Percentiles rank a stretch among this genome's conserved stretches.
These are phyloP conservation scores for Dactylellina haptotyla DNA, from an alignment of 2,329 filamentous ascomycete species.

Conservation along the genomic window DNA sequence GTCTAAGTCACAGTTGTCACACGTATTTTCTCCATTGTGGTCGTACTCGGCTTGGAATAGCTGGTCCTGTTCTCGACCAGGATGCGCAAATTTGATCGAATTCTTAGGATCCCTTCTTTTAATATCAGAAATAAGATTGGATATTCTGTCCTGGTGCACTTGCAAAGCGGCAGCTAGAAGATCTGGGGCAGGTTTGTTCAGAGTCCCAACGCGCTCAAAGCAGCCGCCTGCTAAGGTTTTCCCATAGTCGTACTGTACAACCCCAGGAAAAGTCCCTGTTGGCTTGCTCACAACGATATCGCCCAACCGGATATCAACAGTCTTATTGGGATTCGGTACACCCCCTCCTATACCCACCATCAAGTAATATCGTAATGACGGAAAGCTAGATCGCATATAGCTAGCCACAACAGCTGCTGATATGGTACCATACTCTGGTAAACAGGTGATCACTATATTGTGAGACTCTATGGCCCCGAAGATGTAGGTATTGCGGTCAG, in stretches of 20 bases:
- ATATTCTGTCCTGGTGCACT: constrained; percentile 3
- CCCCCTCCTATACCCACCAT: constrained; percentile 45
- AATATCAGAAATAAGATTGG: not conserved
- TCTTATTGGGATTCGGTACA: constrained; percentile 2
- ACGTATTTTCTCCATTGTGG: constrained; percentile 1
- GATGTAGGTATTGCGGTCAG: constrained; percentile 19
- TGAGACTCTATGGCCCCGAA: constrained; percentile 18
- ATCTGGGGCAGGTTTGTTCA: constrained; percentile 18
- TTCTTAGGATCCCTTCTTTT: not conserved
- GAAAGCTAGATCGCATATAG: constrained; percentile 28
- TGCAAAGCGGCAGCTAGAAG: constrained; percentile 17
- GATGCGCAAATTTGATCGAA: not conserved
- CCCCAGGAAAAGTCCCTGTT: not conserved
- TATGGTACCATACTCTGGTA: constrained; percentile 9
- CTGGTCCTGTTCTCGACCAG: constrained; percentile 3
- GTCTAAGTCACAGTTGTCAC: constrained; percentile 1
- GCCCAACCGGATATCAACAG: constrained; percentile 23
- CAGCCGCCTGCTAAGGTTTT: not conserved
- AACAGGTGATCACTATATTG: constrained; percentile 28
- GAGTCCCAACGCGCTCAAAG: not conserved
- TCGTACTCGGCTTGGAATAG: constrained; percentile 26
- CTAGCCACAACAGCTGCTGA: constrained; percentile 2
- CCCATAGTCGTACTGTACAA: constrained; percentile 39
- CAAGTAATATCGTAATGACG: constrained; percentile 11
- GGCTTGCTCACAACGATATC: constrained; percentile 35